Conservation (phyloP, 345 rosid species). For the Eucalyptus sideroxylon region DNA sequence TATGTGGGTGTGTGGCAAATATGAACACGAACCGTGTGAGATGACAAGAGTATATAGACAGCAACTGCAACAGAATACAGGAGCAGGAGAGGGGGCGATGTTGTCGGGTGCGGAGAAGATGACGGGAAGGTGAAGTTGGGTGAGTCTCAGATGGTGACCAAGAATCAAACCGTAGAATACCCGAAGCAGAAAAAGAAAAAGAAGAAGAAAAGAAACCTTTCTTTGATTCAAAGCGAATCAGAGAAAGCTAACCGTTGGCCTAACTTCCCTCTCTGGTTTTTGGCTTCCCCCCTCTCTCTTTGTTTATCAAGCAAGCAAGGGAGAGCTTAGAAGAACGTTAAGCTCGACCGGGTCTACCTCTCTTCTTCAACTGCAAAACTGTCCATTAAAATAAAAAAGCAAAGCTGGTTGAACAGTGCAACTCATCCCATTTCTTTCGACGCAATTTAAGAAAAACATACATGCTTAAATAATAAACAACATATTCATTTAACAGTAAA, state of each 20-base stretch:
- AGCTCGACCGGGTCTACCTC: not conserved
- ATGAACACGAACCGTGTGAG: not conserved
- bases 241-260: slow-evolving; percentile 59
- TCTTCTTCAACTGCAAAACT: not conserved
- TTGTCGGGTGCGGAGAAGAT: not conserved
- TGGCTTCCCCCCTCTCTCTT: not conserved
- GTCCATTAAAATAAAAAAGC: not conserved
- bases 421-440: not conserved
- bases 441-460: not conserved
- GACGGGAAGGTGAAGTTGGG: slow-evolving; percentile 74
- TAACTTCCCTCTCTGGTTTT: slow-evolving; percentile 42
- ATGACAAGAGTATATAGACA: not conserved
- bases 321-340: not conserved
- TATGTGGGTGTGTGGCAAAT: not conserved
- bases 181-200: not conserved
- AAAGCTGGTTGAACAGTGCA: not conserved
- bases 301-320: slow-evolving; percentile 31
- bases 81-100: not conserved
- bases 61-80: not conserved
- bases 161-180: slow-evolving; percentile 34
- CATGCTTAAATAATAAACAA: not conserved
- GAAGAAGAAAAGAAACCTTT: not conserved
- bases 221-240: slow-evolving; percentile 3
- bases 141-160: slow-evolving; percentile 78
- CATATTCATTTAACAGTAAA: no score